Evolutionary conservation across 2,329 filamentous ascomycete species (phyloP), one percentile per base, ranked within the genome.

Genomic region (Penicillium sp.): DNA sequence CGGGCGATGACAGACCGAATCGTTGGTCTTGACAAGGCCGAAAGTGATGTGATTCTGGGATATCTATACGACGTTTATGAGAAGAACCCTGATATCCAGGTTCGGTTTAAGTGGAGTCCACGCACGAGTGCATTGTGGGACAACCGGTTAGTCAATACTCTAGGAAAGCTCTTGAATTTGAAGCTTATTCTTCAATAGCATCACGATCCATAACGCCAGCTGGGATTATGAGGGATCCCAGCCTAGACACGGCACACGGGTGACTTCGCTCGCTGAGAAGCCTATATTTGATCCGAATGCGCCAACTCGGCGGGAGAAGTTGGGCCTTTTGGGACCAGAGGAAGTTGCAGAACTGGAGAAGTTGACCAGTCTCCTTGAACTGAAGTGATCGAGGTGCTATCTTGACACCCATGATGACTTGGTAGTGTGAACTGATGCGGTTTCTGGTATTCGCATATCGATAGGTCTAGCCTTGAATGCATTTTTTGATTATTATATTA

Each of bases 131-230:
- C 86, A 0, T 73, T 90, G 4, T 90, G 88, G 88, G 88, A 90
- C 66, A 90, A 90, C 65, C 79, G 85, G 78, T 83, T 42, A 67
- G 78, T 67, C 23, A 31, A 54, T 55, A 15, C 49, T 12, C 33
- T 29, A 12, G 5, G 7, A 8, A 42, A 33, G 9, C 21, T 38
- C 4, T 23, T 25, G 4, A 10, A 38, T 12, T 27, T 44, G 12
- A 42, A 23, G n/a, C 42, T 51, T 13, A 58, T 23, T 15, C n/a
- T 23, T 23, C 33, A 17, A 27, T 49, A 85, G 85, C 39, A 87
- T 89, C 58, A 89, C 88, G 0, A 90, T 90, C 38, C 87, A 91
- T 64, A 90, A 89, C 61, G 88, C 87, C 0, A 87, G 83, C 65
- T 91, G 87, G 86, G 87, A 91, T 63, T 90, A 90, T 66, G 86